These are phyloP conservation scores for Chrysoporthe cubensis DNA, from an alignment of 2,329 filamentous ascomycete genomes.

Conservation along the genomic window DNA sequence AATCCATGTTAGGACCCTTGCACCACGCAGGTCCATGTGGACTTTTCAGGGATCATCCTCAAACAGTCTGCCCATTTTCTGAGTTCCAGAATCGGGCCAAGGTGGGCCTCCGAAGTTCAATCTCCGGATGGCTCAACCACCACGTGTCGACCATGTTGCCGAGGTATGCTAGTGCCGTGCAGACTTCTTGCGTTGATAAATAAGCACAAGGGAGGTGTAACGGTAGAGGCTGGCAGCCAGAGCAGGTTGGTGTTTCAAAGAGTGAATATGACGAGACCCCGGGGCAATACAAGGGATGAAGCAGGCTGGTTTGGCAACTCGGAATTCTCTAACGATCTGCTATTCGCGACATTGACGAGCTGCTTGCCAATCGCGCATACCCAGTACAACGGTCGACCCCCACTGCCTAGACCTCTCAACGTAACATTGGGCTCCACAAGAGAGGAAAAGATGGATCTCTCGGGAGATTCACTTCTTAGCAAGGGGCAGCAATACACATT, in stretches of 20 bases:
- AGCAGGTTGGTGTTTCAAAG: background rate
- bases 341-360: background rate
- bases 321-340: background rate
- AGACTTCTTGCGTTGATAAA: background rate
- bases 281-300: background rate
- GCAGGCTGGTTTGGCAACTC: background rate
- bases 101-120: background rate
- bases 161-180: background rate
- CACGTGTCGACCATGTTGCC: background rate
- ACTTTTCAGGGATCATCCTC: background rate
- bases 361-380: background rate
- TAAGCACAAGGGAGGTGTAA: no score
- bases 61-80: background rate
- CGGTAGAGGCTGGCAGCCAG: background rate
- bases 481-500: background rate
- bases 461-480: background rate
- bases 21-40: background rate
- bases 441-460: background rate
- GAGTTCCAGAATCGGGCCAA: background rate
- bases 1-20: background rate
- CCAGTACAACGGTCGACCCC: background rate
- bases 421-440: background rate
- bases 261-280: background rate
- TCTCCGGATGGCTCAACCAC: background rate
- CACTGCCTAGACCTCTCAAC: background rate